phyloP scores from a whole-genome alignment of 2,329 filamentous ascomycete species.

The Pyrenophora tritici-repentis region DNA sequence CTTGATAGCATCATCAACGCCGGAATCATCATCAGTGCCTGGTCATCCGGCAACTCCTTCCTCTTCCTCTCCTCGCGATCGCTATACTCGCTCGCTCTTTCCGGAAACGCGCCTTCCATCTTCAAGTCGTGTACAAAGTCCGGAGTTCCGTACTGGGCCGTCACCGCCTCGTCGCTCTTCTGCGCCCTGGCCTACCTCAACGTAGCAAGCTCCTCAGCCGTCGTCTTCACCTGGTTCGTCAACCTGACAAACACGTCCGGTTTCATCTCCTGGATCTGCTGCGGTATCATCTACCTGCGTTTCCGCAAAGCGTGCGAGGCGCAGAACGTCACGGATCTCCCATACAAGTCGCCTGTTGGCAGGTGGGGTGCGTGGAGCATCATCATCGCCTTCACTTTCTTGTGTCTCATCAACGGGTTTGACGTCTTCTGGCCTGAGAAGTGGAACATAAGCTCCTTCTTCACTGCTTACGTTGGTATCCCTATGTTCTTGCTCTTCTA shows the following conservation, averaged over 20 bases:
- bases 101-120: slow-evolving; percentile 66
- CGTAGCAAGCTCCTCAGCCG: slow-evolving; percentile 48
- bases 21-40: slow-evolving; percentile 68
- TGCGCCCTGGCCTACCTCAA: slow-evolving; percentile 57
- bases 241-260: slow-evolving; percentile 67
- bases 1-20: slow-evolving; percentile 72
- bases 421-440: slow-evolving; percentile 70
- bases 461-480: slow-evolving; percentile 69
- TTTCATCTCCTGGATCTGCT: slow-evolving; percentile 60
- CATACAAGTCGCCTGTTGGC: slow-evolving; percentile 61
- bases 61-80: slow-evolving; percentile 59
- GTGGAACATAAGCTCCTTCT: slow-evolving; percentile 67
- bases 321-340: slow-evolving; percentile 58
- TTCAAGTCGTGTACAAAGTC: slow-evolving; percentile 65
- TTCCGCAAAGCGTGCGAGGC: slow-evolving; percentile 63
- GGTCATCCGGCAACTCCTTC: slow-evolving; percentile 62
- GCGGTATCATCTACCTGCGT: slow-evolving; percentile 62
- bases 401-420: slow-evolving; percentile 78
- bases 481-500: slow-evolving; percentile 65
- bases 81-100: slow-evolving; percentile 62
- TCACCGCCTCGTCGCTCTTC: slow-evolving; percentile 52
- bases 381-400: slow-evolving; percentile 62
- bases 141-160: slow-evolving; percentile 61
- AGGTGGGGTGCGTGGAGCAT: slow-evolving; percentile 69
- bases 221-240: slow-evolving; percentile 70